phyloP scores from a whole-genome alignment of 768 basidiomycete genomes.

The Serendipita sp. region DNA sequence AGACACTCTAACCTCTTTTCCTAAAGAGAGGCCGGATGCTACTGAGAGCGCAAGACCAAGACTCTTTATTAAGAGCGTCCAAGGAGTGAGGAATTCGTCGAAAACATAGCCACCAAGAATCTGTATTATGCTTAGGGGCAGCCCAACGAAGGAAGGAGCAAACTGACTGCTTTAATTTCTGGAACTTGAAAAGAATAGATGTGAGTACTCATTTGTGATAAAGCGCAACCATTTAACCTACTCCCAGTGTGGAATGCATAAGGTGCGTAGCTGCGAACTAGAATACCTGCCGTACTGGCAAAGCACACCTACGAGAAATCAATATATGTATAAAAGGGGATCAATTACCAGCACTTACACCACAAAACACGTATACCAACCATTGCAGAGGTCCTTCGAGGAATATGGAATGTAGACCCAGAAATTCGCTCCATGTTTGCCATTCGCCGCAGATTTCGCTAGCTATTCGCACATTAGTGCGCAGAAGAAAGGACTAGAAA shows the following conservation, averaged over 20 bases:
- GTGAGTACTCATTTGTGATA: background rate
- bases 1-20: conserved; percentile 51
- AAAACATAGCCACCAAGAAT: conserved; percentile 76
- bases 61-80: conserved; percentile 75
- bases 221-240: conserved; percentile 24
- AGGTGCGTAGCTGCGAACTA: conserved; percentile 52
- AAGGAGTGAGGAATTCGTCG: conserved; percentile 69
- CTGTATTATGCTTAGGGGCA: conserved; percentile 20
- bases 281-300: conserved; percentile 43
- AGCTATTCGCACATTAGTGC: conserved; percentile 24
- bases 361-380: conserved; percentile 44
- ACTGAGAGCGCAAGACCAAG: conserved; percentile 71
- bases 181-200: conserved; percentile 32
- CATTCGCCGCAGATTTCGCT: conserved; percentile 53
- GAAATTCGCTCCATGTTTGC: conserved; percentile 50
- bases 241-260: conserved; percentile 72
- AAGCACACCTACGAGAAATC: conserved; percentile 37
- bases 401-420: conserved; percentile 38
- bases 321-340: background rate
- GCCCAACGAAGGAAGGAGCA: background rate
- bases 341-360: conserved; percentile 28
- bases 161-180: conserved; percentile 58
- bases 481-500: conserved; percentile 5
- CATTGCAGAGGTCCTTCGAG: conserved; percentile 49
- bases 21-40: conserved; percentile 69